Evolutionary conservation across 208 protist genomes (phyloP).

Genomic region (Phytomonas francai): DNA sequence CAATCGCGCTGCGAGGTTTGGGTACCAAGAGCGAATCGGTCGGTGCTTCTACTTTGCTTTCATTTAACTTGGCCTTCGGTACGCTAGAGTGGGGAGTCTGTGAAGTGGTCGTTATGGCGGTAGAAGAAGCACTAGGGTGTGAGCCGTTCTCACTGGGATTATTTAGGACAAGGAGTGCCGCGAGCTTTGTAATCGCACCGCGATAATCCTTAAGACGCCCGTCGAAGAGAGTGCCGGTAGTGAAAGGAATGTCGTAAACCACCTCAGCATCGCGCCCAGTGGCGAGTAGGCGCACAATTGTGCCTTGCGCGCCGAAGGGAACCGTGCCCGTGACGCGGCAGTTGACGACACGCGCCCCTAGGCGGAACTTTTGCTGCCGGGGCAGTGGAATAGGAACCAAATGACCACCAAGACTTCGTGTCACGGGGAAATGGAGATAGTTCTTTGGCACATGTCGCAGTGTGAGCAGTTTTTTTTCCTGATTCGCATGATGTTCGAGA

Average conservation of each 20-base stretch:
- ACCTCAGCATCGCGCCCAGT: conserved; percentile 75
- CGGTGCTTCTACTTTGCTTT: not conserved
- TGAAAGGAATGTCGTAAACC: conserved; percentile 81
- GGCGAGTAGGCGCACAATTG: conserved; percentile 76
- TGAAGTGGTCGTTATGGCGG: not conserved
- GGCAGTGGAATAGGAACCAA: conserved; percentile 69
- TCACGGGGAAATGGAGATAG: conserved; percentile 78
- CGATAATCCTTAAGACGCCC: conserved; percentile 60
- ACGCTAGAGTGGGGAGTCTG: not conserved
- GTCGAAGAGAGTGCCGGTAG: conserved; percentile 63
- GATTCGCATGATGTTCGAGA: conserved; percentile 24
- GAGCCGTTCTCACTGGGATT: conserved; percentile 1
- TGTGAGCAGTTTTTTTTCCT: conserved; percentile 23
- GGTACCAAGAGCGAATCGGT: conserved; percentile 19
- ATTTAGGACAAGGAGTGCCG: conserved; percentile 59
- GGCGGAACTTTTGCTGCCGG: conserved; percentile 51
- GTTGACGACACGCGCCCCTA: conserved; percentile 82
- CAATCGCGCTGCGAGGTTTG: conserved; percentile 37
- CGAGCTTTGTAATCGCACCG: conserved; percentile 63
- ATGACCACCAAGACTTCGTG: conserved; percentile 46
- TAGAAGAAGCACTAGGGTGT: not conserved
- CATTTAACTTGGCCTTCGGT: not conserved
- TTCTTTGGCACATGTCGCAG: conserved; percentile 34
- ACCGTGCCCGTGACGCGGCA: conserved; percentile 64
- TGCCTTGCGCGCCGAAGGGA: conserved; percentile 75